A percentile compares a stretch with the other conserved stretches of the same genome.
Evolutionary conservation across 164 flowering plant species (phyloP).

Genomic region (Annona squamosa): DNA sequence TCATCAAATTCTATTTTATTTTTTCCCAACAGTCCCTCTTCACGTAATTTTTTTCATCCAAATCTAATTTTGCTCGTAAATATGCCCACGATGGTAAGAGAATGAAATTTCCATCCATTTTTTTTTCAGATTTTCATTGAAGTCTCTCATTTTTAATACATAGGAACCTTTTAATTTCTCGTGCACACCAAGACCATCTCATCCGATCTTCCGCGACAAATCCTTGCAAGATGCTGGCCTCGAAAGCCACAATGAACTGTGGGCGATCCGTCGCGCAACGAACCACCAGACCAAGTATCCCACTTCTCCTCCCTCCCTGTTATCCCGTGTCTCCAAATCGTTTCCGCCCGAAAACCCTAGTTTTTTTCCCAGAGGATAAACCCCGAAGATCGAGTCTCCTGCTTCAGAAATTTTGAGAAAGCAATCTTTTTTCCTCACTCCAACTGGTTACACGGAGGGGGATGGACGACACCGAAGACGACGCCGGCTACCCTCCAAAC

Average conservation of each 20-base stretch:
- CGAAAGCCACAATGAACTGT: neutral
- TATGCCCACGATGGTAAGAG: no score
- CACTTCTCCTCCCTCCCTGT: neutral
- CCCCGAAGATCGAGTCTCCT: neutral
- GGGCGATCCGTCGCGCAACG: neutral
- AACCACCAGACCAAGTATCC: neutral
- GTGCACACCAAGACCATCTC: no score
- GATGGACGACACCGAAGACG: constrained; percentile 48
- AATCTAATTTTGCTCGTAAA: no score
- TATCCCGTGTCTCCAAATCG: neutral
- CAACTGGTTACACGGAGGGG: neutral
- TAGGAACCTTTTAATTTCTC: no score
- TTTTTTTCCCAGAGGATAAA: neutral
- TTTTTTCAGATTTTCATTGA: no score
- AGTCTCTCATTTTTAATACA: no score
- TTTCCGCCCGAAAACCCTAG: neutral
- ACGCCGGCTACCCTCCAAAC: constrained; percentile 35
- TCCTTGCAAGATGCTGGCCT: neutral
- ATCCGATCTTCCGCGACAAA: no score
- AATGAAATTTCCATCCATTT: no score
- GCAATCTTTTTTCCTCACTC: neutral
- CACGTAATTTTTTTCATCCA: no score
- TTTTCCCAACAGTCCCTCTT: no score
- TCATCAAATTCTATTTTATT: no score
- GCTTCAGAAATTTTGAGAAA: neutral